phyloP scores from a whole-genome alignment of 768 basidiomycete species.

The Inosperma sp. region DNA sequence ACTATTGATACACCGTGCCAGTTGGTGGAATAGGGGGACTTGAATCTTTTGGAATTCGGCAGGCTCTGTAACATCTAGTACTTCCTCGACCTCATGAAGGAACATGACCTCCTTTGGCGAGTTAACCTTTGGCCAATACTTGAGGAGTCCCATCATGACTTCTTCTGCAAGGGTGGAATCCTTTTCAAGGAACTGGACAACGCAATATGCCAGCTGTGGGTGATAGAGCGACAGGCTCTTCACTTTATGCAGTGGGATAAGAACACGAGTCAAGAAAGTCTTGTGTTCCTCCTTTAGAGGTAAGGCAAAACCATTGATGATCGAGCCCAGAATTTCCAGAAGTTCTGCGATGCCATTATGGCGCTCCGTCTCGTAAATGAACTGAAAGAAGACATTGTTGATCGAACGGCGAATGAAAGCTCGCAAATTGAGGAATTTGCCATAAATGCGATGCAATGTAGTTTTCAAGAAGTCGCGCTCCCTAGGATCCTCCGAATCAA shows the following conservation, averaged over 20 bases:
- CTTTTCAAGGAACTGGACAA: slow-evolving; percentile 98
- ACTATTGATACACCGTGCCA: slow-evolving; percentile 95
- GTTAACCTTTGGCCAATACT: slow-evolving; percentile 99
- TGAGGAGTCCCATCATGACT: slow-evolving; percentile 92
- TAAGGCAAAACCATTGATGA: slow-evolving; percentile 98
- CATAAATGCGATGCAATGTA: slow-evolving; percentile 97
- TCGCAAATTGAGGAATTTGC: slow-evolving; percentile 97
- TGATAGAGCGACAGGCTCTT: slow-evolving; percentile 97
- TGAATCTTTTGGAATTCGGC: slow-evolving; percentile 96
- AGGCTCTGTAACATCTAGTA: slow-evolving; percentile 96
- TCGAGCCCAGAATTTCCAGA: slow-evolving; percentile 95
- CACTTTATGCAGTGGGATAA: slow-evolving; percentile 96
- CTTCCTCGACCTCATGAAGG: slow-evolving; percentile 98
- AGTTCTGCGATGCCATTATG: slow-evolving; percentile 99
- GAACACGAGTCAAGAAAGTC: slow-evolving; percentile 88
- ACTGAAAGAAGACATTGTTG: slow-evolving; percentile 99
- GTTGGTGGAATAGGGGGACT: slow-evolving; percentile 85
- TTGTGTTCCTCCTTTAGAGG: slow-evolving; percentile 99
- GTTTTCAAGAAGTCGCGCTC: slow-evolving; percentile 99
- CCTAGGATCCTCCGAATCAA: slow-evolving; percentile 97
- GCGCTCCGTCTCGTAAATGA: slow-evolving; percentile 97
- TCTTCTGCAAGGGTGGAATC: slow-evolving; percentile 90
- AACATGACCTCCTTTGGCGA: slow-evolving; percentile 99
- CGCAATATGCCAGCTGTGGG: slow-evolving; percentile 98
- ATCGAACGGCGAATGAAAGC: slow-evolving; percentile 98